A percentile compares a stretch with the other conserved stretches of the same genome.
These are phyloP conservation scores for Pythium coloratum DNA, from an alignment of 352 stramenopile species.

Conservation along the genomic window DNA sequence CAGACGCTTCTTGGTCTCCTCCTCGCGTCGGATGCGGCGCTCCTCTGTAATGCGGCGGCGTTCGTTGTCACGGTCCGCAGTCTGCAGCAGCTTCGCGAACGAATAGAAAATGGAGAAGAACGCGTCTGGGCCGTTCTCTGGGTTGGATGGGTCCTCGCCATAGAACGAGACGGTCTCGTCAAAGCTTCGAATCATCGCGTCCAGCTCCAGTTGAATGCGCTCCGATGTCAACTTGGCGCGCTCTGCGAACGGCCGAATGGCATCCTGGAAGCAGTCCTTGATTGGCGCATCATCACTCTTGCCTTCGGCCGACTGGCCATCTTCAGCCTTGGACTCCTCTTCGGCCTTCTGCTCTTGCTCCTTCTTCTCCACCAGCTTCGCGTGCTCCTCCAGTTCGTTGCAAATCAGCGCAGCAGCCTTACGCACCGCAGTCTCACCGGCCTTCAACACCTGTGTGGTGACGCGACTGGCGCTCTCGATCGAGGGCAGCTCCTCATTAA, in stretches of 20 bases:
- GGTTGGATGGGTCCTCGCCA: constrained; percentile 71
- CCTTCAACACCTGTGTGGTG: constrained; percentile 75
- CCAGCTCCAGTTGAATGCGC: constrained; percentile 50
- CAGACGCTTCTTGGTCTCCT: constrained; percentile 78
- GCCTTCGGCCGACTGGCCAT: constrained; percentile 30
- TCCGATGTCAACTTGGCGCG: constrained; percentile 63
- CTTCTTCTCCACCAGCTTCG: constrained; percentile 43
- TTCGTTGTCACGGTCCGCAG: constrained; percentile 81
- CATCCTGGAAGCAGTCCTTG: constrained; percentile 73
- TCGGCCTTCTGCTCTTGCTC: constrained; percentile 3
- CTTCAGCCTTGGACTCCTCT: constrained; percentile 23
- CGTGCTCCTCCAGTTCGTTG: constrained; percentile 67
- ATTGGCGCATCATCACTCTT: constrained; percentile 28
- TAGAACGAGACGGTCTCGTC: constrained; percentile 70
- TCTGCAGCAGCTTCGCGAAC: constrained; percentile 81
- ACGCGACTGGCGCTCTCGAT: constrained; percentile 78
- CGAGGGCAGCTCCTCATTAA: constrained; percentile 71
- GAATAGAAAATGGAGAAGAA: constrained; percentile 89
- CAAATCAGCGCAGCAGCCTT: constrained; percentile 73
- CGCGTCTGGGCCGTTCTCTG: constrained; percentile 64
- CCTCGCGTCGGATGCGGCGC: constrained; percentile 67
- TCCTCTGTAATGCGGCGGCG: constrained; percentile 83
- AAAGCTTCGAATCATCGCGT: constrained; percentile 66
- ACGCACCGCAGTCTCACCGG: constrained; percentile 66
- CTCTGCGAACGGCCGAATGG: constrained; percentile 73